Evolutionary conservation across 2,329 filamentous ascomycete genomes (phyloP), one percentile per base, ranked within the genome.

Genomic region (Epichloe baconii): DNA sequence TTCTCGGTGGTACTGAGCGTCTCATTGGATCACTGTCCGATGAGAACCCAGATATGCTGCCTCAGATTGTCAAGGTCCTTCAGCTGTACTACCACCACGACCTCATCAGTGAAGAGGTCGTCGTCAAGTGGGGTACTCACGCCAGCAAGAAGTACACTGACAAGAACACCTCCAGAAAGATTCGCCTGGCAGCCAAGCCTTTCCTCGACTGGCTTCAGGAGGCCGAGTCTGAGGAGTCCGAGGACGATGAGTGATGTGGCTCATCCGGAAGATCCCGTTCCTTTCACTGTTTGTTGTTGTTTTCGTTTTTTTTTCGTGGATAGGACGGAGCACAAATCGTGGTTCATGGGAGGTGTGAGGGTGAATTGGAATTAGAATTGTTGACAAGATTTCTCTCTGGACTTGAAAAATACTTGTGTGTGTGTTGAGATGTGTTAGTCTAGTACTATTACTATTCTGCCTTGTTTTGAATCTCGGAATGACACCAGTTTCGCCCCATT

Each of bases 141-240:
- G 89, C 91, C 53, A 95, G 88, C 80, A 96, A 95, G 84, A 96
- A 96, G 76, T 97, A 97, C 67, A 87, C 94, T 60, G 91, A 97
- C 66, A 71, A 94, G 54, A 67, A 83, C 54, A 90, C 83, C 55
- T 95, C 88, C 73, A 91, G 89, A 78, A 95, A 94, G 78, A 89
- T 97, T 56, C 88, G 90, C 73, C 91, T 94, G 77, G 86, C 88
- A 58, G 89, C 93, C 50, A 86, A 94, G 75, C 84, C 87, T 57
- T 98, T 98, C 79, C 78, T 96, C 64, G 86, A 83, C 61, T 97
- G 90, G 91, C 88, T 97, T 53, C 81, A 88, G 60, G 88, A 86
- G 69, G 90, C 90, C 50, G 86, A 90, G 68, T 82, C 85, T 56
- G 83, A 86, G 57, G 82, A 83, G 54, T 76, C 75, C 10, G 74